Percentiles rank a stretch among this genome's conserved stretches.
Conservation (phyloP, 1,284 basidiomycete species). For the Rugosomyces carneus region DNA sequence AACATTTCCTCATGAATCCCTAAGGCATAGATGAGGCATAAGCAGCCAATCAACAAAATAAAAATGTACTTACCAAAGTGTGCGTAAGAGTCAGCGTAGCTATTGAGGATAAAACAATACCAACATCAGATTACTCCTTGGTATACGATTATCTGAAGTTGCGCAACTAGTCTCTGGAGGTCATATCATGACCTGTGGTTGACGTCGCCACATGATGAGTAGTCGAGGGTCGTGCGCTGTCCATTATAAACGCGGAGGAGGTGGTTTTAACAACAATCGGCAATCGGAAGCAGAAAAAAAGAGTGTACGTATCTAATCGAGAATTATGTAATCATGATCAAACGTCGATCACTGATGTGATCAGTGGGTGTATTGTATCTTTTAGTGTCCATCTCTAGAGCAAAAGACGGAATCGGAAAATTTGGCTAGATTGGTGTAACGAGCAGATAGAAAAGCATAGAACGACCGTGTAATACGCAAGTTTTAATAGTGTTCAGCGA, state of each 20-base stretch:
- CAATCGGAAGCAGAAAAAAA: constrained; percentile 19
- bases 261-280: constrained; percentile 13
- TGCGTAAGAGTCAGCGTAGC: constrained; percentile 89
- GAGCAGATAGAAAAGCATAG: too few species aligned
- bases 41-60: background rate
- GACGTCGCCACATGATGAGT: constrained; percentile 20
- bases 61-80: constrained; percentile 70
- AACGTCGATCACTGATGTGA: background rate
- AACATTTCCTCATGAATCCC: constrained; percentile 99
- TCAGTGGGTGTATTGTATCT: too few species aligned
- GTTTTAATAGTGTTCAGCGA: too few species aligned
- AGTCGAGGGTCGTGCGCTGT: constrained; percentile 38
- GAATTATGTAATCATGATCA: background rate
- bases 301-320: background rate
- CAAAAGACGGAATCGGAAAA: too few species aligned
- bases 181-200: constrained; percentile 45
- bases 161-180: constrained; percentile 78
- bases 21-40: constrained; percentile 24
- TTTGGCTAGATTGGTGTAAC: too few species aligned
- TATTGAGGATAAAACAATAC: constrained; percentile 30
- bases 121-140: constrained; percentile 24
- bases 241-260: constrained; percentile 31
- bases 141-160: constrained; percentile 22
- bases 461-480: too few species aligned
- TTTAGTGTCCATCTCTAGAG: too few species aligned